phyloP scores from a whole-genome alignment of 495 filamentous ascomycete genomes.

The Copromyces sp. region DNA sequence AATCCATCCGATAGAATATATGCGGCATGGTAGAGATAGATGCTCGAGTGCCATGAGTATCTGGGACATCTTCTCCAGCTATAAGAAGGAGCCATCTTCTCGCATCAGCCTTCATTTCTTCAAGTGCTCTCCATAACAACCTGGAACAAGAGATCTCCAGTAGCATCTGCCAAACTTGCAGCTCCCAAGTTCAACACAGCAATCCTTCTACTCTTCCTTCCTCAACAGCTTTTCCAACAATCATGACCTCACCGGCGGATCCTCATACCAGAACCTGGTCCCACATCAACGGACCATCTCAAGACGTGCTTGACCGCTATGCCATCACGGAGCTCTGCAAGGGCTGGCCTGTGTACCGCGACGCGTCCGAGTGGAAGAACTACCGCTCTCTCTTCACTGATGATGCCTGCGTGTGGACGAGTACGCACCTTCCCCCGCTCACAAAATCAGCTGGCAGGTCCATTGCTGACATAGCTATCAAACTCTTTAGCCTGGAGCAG shows the following conservation, averaged over 20 bases:
- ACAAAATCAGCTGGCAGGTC: not conserved
- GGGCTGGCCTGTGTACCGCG: conserved; percentile 57
- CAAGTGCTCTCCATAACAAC: not conserved
- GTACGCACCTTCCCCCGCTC: conserved; percentile 13
- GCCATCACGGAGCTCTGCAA: conserved; percentile 54
- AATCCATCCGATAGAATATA: not conserved
- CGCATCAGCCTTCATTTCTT: not conserved
- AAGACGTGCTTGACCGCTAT: conserved; percentile 41
- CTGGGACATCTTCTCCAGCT: not conserved
- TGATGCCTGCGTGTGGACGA: conserved; percentile 52
- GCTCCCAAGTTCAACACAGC: not conserved
- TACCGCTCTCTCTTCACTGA: conserved; percentile 50
- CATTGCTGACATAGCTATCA: not conserved
- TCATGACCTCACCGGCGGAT: conserved; percentile 34
- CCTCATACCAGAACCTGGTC: conserved; percentile 34
- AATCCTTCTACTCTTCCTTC: not conserved
- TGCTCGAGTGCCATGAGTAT: not conserved
- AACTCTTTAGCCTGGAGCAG: conserved; percentile 42
- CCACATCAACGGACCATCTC: conserved; percentile 46
- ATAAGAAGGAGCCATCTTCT: not conserved
- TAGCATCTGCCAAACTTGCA: not conserved
- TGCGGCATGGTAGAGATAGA: not conserved
- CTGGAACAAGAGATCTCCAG: too few relatives aligned
- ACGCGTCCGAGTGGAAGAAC: conserved; percentile 58
- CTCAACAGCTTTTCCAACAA: conserved; percentile 2